phyloP scores from a whole-genome alignment of 208 protist species.

The Strigomonas galati region DNA sequence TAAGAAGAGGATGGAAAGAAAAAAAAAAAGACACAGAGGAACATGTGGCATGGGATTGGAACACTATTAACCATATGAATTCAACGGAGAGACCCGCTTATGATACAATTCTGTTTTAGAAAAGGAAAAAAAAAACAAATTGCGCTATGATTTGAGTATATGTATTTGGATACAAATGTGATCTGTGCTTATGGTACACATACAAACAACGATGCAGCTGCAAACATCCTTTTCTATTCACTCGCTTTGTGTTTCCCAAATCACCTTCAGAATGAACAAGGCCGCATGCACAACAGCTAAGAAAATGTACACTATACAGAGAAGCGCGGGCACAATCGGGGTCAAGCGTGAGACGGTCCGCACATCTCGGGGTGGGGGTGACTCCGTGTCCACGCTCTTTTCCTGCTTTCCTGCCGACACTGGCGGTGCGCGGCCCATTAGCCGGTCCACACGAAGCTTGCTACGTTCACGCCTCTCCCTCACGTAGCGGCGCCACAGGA shows the following conservation, averaged over 20 bases:
- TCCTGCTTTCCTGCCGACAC: not conserved
- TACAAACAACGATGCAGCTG: no score
- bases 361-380: no score
- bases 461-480: slow-evolving; percentile 27
- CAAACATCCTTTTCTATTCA: no score
- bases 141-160: no score
- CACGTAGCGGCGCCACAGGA: slow-evolving; percentile 42
- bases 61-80: no score
- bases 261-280: slow-evolving; percentile 5
- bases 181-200: no score
- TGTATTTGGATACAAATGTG: no score
- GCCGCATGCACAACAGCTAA: not conserved
- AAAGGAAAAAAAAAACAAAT: slow-evolving; percentile 6
- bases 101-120: no score
- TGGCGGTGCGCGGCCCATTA: not conserved
- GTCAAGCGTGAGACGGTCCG: slow-evolving; percentile 40
- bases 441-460: not conserved
- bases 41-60: not conserved
- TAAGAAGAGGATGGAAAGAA: not conserved
- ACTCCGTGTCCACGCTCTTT: not conserved
- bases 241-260: slow-evolving; percentile 7
- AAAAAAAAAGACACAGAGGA: slow-evolving; percentile 1
- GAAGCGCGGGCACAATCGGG: slow-evolving; percentile 31
- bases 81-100: no score
- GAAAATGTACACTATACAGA: slow-evolving; percentile 3